Percentiles rank a stretch among this genome's conserved stretches.
phyloP scores from a whole-genome alignment of 2,329 filamentous ascomycete species.

The Penicillium sp. region DNA sequence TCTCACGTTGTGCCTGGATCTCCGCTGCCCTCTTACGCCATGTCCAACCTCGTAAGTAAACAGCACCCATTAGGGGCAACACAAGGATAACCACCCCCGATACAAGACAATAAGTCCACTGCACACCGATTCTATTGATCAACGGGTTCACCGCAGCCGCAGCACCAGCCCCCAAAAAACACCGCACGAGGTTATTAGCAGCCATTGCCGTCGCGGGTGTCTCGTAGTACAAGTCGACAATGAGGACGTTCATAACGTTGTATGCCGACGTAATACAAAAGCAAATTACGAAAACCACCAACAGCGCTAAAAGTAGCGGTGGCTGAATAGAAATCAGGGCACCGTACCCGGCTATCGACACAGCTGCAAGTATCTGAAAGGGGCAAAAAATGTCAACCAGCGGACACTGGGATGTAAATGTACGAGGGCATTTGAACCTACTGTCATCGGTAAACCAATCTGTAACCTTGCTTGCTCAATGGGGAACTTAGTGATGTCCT shows the following conservation, averaged over 20 bases:
- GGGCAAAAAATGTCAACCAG: background rate
- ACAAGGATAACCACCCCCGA: slow-evolving; percentile 9
- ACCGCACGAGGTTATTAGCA: slow-evolving; percentile 35
- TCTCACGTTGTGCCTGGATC: background rate
- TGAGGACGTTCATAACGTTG: slow-evolving; percentile 45
- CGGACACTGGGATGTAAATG: background rate
- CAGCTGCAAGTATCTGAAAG: slow-evolving; percentile 14
- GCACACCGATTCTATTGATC: slow-evolving; percentile 16
- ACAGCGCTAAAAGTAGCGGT: slow-evolving; percentile 27
- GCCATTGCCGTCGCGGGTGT: slow-evolving; percentile 34
- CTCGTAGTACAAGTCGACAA: slow-evolving; percentile 42
- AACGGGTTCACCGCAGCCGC: slow-evolving; percentile 26
- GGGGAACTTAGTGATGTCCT: slow-evolving; percentile 50
- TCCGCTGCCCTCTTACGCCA: slow-evolving; percentile 17
- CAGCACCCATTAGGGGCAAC: slow-evolving; percentile 17
- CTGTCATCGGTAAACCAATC: slow-evolving; percentile 30
- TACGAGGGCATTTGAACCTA: background rate
- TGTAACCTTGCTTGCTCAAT: slow-evolving; percentile 42
- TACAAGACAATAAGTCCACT: slow-evolving; percentile 20
- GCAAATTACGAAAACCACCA: slow-evolving; percentile 34
- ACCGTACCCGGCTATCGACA: slow-evolving; percentile 13
- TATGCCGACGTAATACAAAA: slow-evolving; percentile 41
- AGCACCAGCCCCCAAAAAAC: slow-evolving; percentile 31
- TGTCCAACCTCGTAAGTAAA: slow-evolving; percentile 20
- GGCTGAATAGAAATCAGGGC: slow-evolving; percentile 5